These are phyloP conservation scores for Candolleomyces efflorescens DNA, from an alignment of 768 basidiomycete species.

Conservation along the genomic window DNA sequence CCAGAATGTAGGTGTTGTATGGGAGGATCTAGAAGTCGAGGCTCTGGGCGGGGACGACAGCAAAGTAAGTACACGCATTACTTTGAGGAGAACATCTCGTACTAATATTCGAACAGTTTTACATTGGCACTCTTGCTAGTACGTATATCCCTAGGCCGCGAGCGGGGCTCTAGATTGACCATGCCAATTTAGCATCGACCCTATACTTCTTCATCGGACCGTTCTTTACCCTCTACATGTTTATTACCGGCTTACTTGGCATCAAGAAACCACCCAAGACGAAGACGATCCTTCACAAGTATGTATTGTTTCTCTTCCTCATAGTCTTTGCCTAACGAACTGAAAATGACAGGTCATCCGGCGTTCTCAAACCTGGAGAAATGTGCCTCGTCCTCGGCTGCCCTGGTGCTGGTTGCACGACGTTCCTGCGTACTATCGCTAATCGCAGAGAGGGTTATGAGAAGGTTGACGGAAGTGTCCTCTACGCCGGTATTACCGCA, in stretches of 20 bases:
- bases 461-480: conserved; percentile 61
- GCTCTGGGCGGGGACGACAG: conserved; percentile 44
- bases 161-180: neutral
- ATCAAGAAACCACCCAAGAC: conserved; percentile 31
- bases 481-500: conserved; percentile 77
- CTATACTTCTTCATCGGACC: conserved; percentile 51
- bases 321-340: neutral
- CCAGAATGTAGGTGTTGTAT: conserved; percentile 67
- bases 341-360: conserved; percentile 45
- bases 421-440: conserved; percentile 83
- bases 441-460: conserved; percentile 69
- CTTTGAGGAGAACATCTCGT: neutral
- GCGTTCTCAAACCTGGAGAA: conserved; percentile 74
- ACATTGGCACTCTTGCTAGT: conserved; percentile 59
- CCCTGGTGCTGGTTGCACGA: conserved; percentile 81
- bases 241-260: conserved; percentile 33
- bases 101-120: conserved; percentile 34
- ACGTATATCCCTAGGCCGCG: conserved; percentile 15
- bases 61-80: conserved; percentile 37
- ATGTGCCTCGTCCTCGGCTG: conserved; percentile 86
- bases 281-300: conserved; percentile 60
- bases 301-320: conserved; percentile 6
- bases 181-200: conserved; percentile 39
- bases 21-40: conserved; percentile 65
- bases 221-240: conserved; percentile 41